A percentile compares a stretch with the other conserved stretches of the same genome.
These are phyloP conservation scores for Nakaseomyces bracarensis DNA, from an alignment of 1,139 yeast genomes.

Conservation along the genomic window DNA sequence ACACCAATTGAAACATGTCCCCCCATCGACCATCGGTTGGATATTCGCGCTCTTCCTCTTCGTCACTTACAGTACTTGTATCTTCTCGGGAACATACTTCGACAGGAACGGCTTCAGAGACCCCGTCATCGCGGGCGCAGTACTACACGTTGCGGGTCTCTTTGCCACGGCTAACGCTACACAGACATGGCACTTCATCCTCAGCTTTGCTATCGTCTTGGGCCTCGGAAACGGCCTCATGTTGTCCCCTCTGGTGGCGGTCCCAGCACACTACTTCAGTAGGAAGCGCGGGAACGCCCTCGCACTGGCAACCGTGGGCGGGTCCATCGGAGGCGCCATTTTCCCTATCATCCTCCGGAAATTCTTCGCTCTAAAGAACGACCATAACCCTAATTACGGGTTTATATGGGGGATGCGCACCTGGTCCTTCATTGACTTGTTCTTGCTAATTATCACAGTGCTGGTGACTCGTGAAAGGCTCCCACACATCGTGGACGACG, in stretches of 20 bases:
- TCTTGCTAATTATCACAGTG: constrained; percentile 34
- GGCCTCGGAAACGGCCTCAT: constrained; percentile 54
- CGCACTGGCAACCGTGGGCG: constrained; percentile 58
- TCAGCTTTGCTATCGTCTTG: constrained; percentile 46
- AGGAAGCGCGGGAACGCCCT: constrained; percentile 52
- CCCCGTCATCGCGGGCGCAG: constrained; percentile 41
- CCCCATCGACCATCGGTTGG: constrained; percentile 54
- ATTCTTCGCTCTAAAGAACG: constrained; percentile 33
- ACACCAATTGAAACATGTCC: constrained; percentile 42
- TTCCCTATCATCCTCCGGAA: constrained; percentile 53
- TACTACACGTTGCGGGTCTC: constrained; percentile 43
- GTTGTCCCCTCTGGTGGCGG: constrained; percentile 52
- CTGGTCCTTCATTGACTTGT: constrained; percentile 45
- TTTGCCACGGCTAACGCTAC: constrained; percentile 49
- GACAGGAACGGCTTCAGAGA: constrained; percentile 52
- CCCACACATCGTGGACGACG: constrained; percentile 18
- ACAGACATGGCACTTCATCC: constrained; percentile 47
- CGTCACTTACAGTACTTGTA: constrained; percentile 46
- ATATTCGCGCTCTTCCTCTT: constrained; percentile 55
- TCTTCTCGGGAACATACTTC: constrained; percentile 54
- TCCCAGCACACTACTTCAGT: constrained; percentile 54
- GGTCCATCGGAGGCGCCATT: constrained; percentile 57
- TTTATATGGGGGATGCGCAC: constrained; percentile 52
- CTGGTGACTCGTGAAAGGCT: constrained; percentile 38
- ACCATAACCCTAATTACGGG: constrained; percentile 36